Evolutionary conservation across 306 rosid genomes (phyloP), one percentile per base, ranked within the genome.

Genomic region (Sechiopsis laciniata): DNA sequence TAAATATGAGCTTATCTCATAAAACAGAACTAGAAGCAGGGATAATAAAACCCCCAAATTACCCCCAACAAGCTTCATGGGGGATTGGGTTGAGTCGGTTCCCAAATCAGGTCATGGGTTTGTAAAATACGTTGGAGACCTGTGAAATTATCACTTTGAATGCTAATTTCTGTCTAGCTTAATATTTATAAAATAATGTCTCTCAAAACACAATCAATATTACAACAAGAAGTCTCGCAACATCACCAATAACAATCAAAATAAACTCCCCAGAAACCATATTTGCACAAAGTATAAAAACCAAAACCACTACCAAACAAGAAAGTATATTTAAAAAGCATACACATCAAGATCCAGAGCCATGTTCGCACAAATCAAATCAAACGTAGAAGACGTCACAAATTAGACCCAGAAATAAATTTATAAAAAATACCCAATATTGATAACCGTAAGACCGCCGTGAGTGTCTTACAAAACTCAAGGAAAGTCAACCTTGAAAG

Each of bases 1-100:
- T 3, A 42, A 37, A 63, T 63, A 37, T 37, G 70, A 37, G 13
- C 14, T 63, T 16, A n/a, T 63, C 69, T 63, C 69, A 19, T 66
- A 10, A 40, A 64, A n/a, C 71, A 10, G 17, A 64, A n/a, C 71
- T 9, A 40, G 26, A 14, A 15, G 52, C 0, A 5, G 3, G 52
- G 8, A 26, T n/a, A n/a, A n/a, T 40, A 64, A 64, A 64, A 17
- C 50, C 53, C 19, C 42, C 71, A 66, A 19, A 19, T 60, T 26
- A 13, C 4, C 66, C 40, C 17, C 72, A 45, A 20, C 15, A 64
- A 37, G 48, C 19, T 26, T 14, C 19, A 26, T 60, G 5, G 10
- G 5, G 10, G 4, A 1, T 37, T n/a, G 20, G 52, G 71, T 40
- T 64, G 9, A 63, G 70, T 63, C 26, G 45, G 52, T 13, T 32